Conservation (phyloP, 2,329 filamentous ascomycete species). For the Allantophomopsis lycopodina region DNA sequence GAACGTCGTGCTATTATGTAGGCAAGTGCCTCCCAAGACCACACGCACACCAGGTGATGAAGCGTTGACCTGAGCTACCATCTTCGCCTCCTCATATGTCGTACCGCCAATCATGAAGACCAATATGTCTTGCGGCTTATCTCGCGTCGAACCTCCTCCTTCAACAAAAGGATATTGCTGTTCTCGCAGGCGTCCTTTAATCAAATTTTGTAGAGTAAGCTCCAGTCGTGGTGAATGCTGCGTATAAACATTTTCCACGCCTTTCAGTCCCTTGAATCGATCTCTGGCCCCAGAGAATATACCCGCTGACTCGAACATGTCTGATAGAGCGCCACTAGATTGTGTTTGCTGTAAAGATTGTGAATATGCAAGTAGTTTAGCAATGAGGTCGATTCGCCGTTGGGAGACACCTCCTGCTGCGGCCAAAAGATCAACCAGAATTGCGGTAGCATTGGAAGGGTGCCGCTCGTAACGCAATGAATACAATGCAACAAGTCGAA, state of each 20-base stretch:
- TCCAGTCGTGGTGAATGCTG: constrained; percentile 88
- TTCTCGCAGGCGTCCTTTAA: constrained; percentile 80
- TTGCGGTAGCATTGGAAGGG: constrained; percentile 67
- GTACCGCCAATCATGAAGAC: constrained; percentile 89
- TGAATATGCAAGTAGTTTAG: constrained; percentile 74
- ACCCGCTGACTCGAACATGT: constrained; percentile 81
- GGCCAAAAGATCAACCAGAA: constrained; percentile 74
- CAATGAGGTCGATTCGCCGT: constrained; percentile 64
- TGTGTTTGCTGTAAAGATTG: constrained; percentile 71
- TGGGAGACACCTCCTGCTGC: constrained; percentile 72
- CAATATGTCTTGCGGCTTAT: constrained; percentile 94
- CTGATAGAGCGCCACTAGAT: constrained; percentile 66
- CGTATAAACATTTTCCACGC: constrained; percentile 97
- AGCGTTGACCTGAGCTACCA: constrained; percentile 88
- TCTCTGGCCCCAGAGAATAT: constrained; percentile 83
- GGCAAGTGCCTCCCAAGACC: constrained; percentile 73
- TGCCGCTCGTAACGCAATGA: constrained; percentile 84
- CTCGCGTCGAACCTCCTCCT: constrained; percentile 69
- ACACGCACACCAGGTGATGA: constrained; percentile 79
- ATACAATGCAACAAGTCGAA: constrained; percentile 87
- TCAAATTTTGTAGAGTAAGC: constrained; percentile 76
- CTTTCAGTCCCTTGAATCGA: constrained; percentile 87
- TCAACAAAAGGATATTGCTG: constrained; percentile 90
- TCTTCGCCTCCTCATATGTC: constrained; percentile 95
- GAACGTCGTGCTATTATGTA: constrained; percentile 82